Evolutionary conservation across 2,329 filamentous ascomycete genomes (phyloP), one percentile per base, ranked within the genome.

Genomic region (Talaromyces sp.): DNA sequence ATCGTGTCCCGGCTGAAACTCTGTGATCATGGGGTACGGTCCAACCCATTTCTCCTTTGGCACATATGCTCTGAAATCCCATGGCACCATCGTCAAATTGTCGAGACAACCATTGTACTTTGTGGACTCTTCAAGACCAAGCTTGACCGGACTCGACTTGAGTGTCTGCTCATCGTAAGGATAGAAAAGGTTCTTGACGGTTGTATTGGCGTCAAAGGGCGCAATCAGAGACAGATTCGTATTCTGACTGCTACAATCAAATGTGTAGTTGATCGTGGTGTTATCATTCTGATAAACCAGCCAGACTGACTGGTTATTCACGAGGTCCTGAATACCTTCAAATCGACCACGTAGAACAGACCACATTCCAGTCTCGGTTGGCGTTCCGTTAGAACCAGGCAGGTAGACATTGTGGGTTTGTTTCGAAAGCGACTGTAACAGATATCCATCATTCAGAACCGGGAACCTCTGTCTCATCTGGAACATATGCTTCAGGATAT

Each of bases 161-260:
- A 89, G 76, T 0, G 75, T 81, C 65, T 83, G 77, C 67, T 84
- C 64, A 25, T 66, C 64, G 31, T 66, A 66, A 22, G 64, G 64
- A n/a, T 66, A 85, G 72, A 90, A 88, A 13, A 90, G 72, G 69
- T 88, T 89, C 71, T 84, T 86, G 67, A 90, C 86, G 0, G 80
- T 84, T 1, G 81, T 84, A 13, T 81, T 83, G 2, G 75, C 72
- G 13, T 79, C 76, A 65, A 86, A 90, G 0, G 87, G 85, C 10
- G 87, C 77, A 43, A 89, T 76, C 43, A 89, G 79, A 1, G 84
- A 66, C 13, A 53, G 34, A 22, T 54, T 66, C 10, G 64, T 84
- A 3, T 75, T 74, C n/a, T 76, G 72, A 36, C 80, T 76, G n/a
- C 72, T 75, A 73, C 88, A 89, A 70, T 89, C 82, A 65, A 88